phyloP scores from a whole-genome alignment of 306 rosid genomes.

The Begonia peltatifolia region DNA sequence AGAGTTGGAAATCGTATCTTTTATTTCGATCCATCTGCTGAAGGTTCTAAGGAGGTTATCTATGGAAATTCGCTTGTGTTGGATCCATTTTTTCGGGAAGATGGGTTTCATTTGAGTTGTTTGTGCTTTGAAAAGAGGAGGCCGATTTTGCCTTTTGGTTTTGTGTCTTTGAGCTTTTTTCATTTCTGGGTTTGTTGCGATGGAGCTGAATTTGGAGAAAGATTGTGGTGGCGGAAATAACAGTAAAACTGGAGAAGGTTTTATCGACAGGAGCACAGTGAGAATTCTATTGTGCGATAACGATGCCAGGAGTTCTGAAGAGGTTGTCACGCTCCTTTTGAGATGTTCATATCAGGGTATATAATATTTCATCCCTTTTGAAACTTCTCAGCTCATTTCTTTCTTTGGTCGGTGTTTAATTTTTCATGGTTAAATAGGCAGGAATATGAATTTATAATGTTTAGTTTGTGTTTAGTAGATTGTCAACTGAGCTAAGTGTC shows the following conservation, averaged over 20 bases:
- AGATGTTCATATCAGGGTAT: slow-evolving; percentile 85
- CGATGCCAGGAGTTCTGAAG: slow-evolving; percentile 59
- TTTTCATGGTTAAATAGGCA: too few species aligned
- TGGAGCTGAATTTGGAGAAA: slow-evolving; percentile 57
- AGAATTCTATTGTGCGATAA: slow-evolving; percentile 88
- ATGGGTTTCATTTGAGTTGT: background rate
- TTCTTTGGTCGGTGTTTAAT: too few species aligned
- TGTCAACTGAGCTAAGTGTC: too few species aligned
- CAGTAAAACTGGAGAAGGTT: slow-evolving; percentile 47
- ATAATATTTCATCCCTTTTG: too few species aligned
- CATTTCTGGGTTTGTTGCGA: slow-evolving; percentile 11
- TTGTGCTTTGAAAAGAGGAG: background rate
- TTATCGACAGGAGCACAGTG: slow-evolving; percentile 86
- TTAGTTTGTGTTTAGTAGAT: too few species aligned
- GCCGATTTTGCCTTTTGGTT: slow-evolving; percentile 2
- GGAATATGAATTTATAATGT: too few species aligned
- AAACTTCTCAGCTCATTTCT: too few species aligned
- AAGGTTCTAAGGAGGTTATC: slow-evolving; percentile 3
- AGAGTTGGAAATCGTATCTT: slow-evolving; percentile 8
- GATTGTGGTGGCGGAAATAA: slow-evolving; percentile 23
- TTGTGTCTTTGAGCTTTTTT: slow-evolving; percentile 7
- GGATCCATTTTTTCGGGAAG: background rate
- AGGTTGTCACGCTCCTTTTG: slow-evolving; percentile 68
- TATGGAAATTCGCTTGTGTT: slow-evolving; percentile 19
- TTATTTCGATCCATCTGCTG: background rate